A percentile compares a stretch with the other conserved stretches of the same genome.
phyloP scores from a whole-genome alignment of 2,329 filamentous ascomycete genomes.

The Coleophoma crateriformis region DNA sequence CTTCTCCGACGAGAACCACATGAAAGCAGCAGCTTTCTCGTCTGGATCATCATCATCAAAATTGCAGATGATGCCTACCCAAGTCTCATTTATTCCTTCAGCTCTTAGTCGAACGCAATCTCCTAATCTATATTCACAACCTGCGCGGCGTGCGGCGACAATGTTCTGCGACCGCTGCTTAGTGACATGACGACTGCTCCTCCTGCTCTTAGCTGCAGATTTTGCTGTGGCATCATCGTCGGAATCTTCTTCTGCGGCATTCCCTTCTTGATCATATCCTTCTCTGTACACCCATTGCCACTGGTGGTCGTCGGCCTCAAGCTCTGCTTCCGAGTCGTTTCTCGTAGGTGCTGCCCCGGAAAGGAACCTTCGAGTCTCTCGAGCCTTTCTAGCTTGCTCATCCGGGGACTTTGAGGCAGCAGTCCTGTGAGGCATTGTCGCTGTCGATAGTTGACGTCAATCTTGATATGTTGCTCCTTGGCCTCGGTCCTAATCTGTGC shows the following conservation, averaged over 20 bases:
- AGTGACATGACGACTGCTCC: slow-evolving; percentile 19
- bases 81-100: slow-evolving; percentile 79
- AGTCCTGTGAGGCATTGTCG: background rate
- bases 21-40: slow-evolving; percentile 78
- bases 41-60: slow-evolving; percentile 74
- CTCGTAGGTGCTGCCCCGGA: slow-evolving; percentile 23
- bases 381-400: slow-evolving; percentile 13
- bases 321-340: slow-evolving; percentile 86
- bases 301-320: slow-evolving; percentile 63
- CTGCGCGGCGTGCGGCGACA: slow-evolving; percentile 75
- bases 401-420: background rate
- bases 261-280: slow-evolving; percentile 10
- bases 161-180: slow-evolving; percentile 44
- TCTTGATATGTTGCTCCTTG: too few species aligned
- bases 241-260: slow-evolving; percentile 4
- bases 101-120: slow-evolving; percentile 85
- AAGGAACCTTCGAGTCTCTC: slow-evolving; percentile 33
- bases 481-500: too few species aligned
- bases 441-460: background rate
- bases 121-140: slow-evolving; percentile 74
- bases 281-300: slow-evolving; percentile 76
- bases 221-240: slow-evolving; percentile 3
- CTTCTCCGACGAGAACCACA: slow-evolving; percentile 93
- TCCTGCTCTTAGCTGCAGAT: slow-evolving; percentile 9
- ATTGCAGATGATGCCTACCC: slow-evolving; percentile 84